Percentiles rank a stretch among this genome's conserved stretches.
Conservation (phyloP, 169 alveolate species). For the Plasmodium fragile region DNA sequence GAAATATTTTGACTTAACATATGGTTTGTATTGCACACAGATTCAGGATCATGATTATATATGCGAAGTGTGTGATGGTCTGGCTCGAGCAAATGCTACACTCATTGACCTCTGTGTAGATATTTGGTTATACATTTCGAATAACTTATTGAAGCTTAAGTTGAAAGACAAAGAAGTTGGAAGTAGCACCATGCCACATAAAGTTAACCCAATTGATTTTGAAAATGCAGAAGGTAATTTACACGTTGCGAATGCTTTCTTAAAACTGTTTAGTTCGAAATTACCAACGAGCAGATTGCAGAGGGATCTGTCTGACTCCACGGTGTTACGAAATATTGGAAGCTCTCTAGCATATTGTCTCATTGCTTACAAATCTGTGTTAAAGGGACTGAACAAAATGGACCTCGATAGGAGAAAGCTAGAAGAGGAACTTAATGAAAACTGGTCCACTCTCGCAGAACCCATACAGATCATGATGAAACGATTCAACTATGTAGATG, state of each 20-base stretch:
- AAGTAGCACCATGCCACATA: constrained; percentile 98
- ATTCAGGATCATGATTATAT: constrained; percentile 96
- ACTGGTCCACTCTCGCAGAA: constrained; percentile 96
- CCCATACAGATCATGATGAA: constrained; percentile 94
- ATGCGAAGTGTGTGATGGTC: constrained; percentile 89
- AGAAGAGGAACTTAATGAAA: constrained; percentile 87
- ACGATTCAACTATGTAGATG: constrained; percentile 82
- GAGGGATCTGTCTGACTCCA: constrained; percentile 96
- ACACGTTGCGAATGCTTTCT: constrained; percentile 92
- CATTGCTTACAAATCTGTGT: constrained; percentile 87
- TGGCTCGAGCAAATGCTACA: constrained; percentile 90
- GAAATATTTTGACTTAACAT: constrained; percentile 87
- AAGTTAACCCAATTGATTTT: constrained; percentile 96
- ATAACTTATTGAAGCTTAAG: constrained; percentile 78
- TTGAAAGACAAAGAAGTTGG: constrained; percentile 94
- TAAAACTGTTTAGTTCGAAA: constrained; percentile 89
- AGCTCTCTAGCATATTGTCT: constrained; percentile 90
- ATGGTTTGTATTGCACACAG: constrained; percentile 94
- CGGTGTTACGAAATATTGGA: constrained; percentile 95
- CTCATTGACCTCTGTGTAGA: constrained; percentile 93
- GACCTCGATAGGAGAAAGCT: constrained; percentile 83
- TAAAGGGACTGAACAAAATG: constrained; percentile 90
- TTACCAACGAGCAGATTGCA: constrained; percentile 94
- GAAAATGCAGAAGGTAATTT: constrained; percentile 98
- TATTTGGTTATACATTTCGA: constrained; percentile 94